Percentiles rank a stretch among this genome's conserved stretches.
Evolutionary conservation across 306 rosid genomes (phyloP).

Genomic region (Pterocarpus macrocarpus): DNA sequence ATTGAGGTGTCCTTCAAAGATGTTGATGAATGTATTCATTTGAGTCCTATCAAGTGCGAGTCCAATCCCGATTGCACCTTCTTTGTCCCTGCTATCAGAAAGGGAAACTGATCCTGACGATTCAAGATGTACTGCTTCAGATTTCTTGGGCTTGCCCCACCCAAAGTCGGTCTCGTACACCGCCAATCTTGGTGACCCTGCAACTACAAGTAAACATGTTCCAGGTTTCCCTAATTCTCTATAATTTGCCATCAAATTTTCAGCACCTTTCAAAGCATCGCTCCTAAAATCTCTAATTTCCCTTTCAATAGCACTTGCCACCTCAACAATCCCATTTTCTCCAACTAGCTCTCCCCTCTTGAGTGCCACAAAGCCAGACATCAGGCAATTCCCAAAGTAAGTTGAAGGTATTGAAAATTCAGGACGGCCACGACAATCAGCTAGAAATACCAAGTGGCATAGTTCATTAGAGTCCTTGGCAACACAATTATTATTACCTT

Average conservation of each 20-base stretch:
- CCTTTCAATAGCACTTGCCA: slow-evolving; percentile 42
- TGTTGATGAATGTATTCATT: slow-evolving; percentile 43
- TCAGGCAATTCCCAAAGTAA: slow-evolving; percentile 62
- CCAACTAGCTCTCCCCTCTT: slow-evolving; percentile 47
- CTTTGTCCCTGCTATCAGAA: slow-evolving; percentile 41
- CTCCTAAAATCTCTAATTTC: slow-evolving; percentile 43
- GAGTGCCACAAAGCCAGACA: background rate
- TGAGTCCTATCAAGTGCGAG: slow-evolving; percentile 34
- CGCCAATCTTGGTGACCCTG: slow-evolving; percentile 57
- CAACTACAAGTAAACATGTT: background rate
- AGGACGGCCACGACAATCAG: slow-evolving; percentile 54
- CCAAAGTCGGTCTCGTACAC: slow-evolving; percentile 65
- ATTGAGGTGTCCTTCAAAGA: slow-evolving; percentile 26
- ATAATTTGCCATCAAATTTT: slow-evolving; percentile 41
- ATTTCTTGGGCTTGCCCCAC: slow-evolving; percentile 61
- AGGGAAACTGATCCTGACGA: slow-evolving; percentile 41
- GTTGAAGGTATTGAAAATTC: slow-evolving; percentile 43
- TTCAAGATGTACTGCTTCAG: slow-evolving; percentile 51
- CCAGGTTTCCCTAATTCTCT: background rate
- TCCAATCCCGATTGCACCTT: slow-evolving; percentile 55
- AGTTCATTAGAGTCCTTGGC: slow-evolving; percentile 20
- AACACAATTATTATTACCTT: background rate
- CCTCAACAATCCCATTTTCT: slow-evolving; percentile 48
- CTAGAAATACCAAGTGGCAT: slow-evolving; percentile 42
- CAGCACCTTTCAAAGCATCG: slow-evolving; percentile 43